Evolutionary conservation across 2,329 filamentous ascomycete genomes (phyloP).

Genomic region (Didymellaceae sp.): DNA sequence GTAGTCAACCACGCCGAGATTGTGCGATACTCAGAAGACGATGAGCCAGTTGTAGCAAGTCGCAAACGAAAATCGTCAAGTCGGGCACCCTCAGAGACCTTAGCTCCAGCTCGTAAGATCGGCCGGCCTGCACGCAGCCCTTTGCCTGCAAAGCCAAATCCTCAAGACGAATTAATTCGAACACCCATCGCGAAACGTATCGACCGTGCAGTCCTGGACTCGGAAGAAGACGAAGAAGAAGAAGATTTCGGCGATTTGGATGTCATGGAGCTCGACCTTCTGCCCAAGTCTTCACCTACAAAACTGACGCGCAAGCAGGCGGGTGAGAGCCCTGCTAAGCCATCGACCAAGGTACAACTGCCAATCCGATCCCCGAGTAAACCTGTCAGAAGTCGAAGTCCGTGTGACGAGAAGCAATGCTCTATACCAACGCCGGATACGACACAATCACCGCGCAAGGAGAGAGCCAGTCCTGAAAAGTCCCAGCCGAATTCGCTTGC

Average conservation of each 20-base stretch:
- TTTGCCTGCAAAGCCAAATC: constrained; percentile 23
- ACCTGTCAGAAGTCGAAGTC: constrained; percentile 21
- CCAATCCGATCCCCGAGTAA: constrained; percentile 39
- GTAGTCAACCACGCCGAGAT: constrained; percentile 19
- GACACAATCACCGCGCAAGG: constrained; percentile 23
- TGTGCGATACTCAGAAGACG: constrained; percentile 21
- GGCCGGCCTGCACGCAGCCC: constrained; percentile 33
- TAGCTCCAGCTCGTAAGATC: constrained; percentile 37
- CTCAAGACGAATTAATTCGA: constrained; percentile 4
- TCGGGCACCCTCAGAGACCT: constrained; percentile 35
- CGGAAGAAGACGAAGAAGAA: constrained; percentile 44
- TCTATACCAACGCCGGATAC: constrained; percentile 28
- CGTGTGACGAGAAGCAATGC: constrained; percentile 22
- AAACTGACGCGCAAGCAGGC: constrained; percentile 22
- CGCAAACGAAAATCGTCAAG: constrained; percentile 44
- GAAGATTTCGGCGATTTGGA: constrained; percentile 35
- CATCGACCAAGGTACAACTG: constrained; percentile 20
- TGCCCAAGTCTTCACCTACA: constrained; percentile 19
- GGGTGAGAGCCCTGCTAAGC: constrained; percentile 18
- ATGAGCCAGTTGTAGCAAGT: constrained; percentile 19
- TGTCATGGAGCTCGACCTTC: constrained; percentile 32
- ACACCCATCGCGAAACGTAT: constrained; percentile 27
- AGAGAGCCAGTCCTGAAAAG: constrained; percentile 22
- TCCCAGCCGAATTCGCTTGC: constrained; percentile 1
- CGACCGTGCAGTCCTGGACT: constrained; percentile 36